Conservation (phyloP, 2,329 filamentous ascomycete species). For the Atkinsonella texensis region DNA sequence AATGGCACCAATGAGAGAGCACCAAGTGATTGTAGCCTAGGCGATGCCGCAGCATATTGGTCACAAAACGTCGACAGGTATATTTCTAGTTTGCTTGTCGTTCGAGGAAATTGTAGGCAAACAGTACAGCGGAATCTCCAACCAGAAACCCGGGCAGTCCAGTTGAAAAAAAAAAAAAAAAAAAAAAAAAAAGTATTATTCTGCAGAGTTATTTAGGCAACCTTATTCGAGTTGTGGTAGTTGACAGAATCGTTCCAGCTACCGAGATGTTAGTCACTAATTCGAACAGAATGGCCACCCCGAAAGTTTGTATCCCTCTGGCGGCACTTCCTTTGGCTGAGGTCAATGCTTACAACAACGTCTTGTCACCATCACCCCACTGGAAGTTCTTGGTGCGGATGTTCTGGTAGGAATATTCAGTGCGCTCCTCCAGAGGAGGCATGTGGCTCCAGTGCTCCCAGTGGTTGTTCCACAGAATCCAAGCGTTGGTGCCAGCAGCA, state of each 20-base stretch:
- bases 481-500: constrained; percentile 69
- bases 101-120: neutral
- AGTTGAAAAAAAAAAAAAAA: neutral
- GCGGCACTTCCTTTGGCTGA: neutral
- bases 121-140: neutral
- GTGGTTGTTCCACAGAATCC: constrained; percentile 85
- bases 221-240: constrained; percentile 91
- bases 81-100: neutral
- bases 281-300: neutral
- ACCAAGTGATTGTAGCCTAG: neutral
- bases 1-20: neutral
- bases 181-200: neutral
- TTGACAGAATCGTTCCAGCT: constrained; percentile 95
- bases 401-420: constrained; percentile 96
- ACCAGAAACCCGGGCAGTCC: neutral
- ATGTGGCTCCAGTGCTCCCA: constrained; percentile 91
- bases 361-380: constrained; percentile 93
- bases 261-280: neutral
- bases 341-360: constrained; percentile 28
- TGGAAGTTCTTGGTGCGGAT: constrained; percentile 91
- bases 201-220: constrained; percentile 24
- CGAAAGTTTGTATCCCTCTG: neutral
- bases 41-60: neutral
- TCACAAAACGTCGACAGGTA: neutral
- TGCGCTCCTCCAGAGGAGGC: constrained; percentile 77